A percentile compares a stretch with the other conserved stretches of the same genome.
Conservation (phyloP, 805 yeast species). For the Yamadazyma ubonensis region DNA sequence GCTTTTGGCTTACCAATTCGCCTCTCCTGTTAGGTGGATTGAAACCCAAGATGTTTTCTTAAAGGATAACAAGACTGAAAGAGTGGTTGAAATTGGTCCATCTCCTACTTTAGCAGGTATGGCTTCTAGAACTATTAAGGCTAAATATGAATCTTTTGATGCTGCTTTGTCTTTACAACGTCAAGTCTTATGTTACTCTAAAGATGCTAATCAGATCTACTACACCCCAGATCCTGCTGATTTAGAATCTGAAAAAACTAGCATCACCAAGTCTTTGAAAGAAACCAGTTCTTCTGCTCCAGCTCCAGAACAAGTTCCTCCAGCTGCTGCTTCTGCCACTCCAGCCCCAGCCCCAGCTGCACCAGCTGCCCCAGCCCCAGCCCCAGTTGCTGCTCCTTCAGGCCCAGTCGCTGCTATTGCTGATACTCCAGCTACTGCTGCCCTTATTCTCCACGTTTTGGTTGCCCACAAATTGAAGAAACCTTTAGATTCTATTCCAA, state of each 20-base stretch:
- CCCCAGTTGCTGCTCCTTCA: constrained; percentile 65
- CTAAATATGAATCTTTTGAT: constrained; percentile 95
- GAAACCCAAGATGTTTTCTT: constrained; percentile 98
- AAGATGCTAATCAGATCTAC: constrained; percentile 94
- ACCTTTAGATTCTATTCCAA: constrained; percentile 77
- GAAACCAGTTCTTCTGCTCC: constrained; percentile 35
- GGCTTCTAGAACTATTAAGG: constrained; percentile 95
- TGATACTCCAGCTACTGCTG: constrained; percentile 88
- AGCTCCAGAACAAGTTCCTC: constrained; percentile 22
- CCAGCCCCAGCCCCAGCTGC: constrained; percentile 62
- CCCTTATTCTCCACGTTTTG: constrained; percentile 76
- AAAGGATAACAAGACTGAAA: constrained; percentile 90
- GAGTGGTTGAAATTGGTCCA: constrained; percentile 98
- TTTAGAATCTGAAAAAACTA: constrained; percentile 22
- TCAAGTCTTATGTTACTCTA: constrained; percentile 92
- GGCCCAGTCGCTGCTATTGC: constrained; percentile 83
- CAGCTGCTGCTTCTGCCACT: constrained; percentile 47
- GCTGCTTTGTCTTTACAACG: constrained; percentile 93
- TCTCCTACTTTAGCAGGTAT: constrained; percentile 98
- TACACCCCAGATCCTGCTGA: constrained; percentile 83
- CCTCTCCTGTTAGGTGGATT: constrained; percentile 99
- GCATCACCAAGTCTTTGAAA: constrained; percentile 14
- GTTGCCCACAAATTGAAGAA: constrained; percentile 97
- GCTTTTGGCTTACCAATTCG: constrained; percentile 96
- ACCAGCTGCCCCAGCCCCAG: constrained; percentile 52